phyloP scores from a whole-genome alignment of 306 rosid genomes.

The Malus fusca region DNA sequence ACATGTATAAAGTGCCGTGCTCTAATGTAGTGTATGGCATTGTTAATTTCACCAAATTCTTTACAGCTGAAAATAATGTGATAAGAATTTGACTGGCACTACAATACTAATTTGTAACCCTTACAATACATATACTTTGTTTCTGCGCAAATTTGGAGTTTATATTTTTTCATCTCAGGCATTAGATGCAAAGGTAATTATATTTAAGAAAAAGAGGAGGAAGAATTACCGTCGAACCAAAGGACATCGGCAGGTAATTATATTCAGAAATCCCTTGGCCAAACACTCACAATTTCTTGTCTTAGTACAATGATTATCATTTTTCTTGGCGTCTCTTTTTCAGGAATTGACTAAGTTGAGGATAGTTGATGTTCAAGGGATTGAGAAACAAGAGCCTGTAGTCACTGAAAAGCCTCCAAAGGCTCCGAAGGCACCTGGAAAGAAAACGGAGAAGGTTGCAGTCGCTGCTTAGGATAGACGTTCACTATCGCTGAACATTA shows the following conservation, averaged over 20 bases:
- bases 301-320: conserved; percentile 4
- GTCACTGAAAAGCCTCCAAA: conserved; percentile 43
- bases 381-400: conserved; percentile 46
- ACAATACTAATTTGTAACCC: too few species aligned
- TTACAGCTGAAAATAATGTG: background rate
- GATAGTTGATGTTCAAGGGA: conserved; percentile 82
- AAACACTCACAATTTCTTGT: background rate
- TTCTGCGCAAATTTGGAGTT: background rate
- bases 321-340: conserved; percentile 3
- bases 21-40: background rate
- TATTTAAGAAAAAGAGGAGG: conserved; percentile 93
- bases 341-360: conserved; percentile 92
- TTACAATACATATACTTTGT: background rate
- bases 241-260: conserved; percentile 80
- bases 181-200: conserved; percentile 72
- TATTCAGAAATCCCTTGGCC: conserved; percentile 11
- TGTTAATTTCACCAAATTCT: background rate
- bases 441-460: conserved; percentile 58
- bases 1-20: background rate
- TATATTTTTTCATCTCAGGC: conserved; percentile 35
- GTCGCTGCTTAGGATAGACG: conserved; percentile 38
- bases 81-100: background rate
- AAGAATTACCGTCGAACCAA: conserved; percentile 83
- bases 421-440: conserved; percentile 45
- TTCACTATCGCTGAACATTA: background rate